Evolutionary conservation across 140 eudicot genomes (phyloP).

Genomic region (Cichorium intybus): DNA sequence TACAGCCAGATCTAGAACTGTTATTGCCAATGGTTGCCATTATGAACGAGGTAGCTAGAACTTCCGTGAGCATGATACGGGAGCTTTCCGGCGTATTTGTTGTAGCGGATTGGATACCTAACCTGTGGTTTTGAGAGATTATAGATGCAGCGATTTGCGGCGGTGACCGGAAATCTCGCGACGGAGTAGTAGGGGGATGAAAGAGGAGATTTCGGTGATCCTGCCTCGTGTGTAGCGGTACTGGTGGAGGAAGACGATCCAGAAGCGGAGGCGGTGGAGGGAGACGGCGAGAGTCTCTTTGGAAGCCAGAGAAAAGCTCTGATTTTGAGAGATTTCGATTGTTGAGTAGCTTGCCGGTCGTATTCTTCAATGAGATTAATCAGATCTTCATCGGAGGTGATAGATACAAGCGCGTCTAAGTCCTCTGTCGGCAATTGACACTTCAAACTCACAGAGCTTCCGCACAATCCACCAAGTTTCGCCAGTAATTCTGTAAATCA

Average conservation of each 20-base stretch:
- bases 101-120: slow-evolving; percentile 12
- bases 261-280: slow-evolving; percentile 9
- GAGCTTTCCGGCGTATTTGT: slow-evolving; percentile 43
- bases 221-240: slow-evolving; percentile 29
- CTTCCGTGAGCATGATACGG: slow-evolving; percentile 38
- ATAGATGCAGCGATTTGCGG: slow-evolving; percentile 23
- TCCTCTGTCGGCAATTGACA: slow-evolving; percentile 68
- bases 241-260: slow-evolving; percentile 37
- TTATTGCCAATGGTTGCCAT: slow-evolving; percentile 69
- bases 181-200: slow-evolving; percentile 18
- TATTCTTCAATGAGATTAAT: slow-evolving; percentile 47
- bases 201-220: slow-evolving; percentile 39
- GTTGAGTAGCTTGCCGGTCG: slow-evolving; percentile 27
- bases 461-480: slow-evolving; percentile 70
- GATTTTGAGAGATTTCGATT: slow-evolving; percentile 48
- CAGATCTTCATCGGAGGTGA: slow-evolving; percentile 48
- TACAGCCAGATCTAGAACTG: slow-evolving; percentile 11
- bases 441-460: slow-evolving; percentile 41
- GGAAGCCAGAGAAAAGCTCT: slow-evolving; percentile 69
- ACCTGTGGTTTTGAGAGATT: slow-evolving; percentile 19
- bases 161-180: slow-evolving; percentile 10
- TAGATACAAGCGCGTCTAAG: slow-evolving; percentile 47
- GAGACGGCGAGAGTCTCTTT: slow-evolving; percentile 35
- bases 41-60: slow-evolving; percentile 49
- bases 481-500: slow-evolving; percentile 51